Evolutionary conservation across 1,284 basidiomycete genomes (phyloP), one percentile per base, ranked within the genome.

Genomic region (Irpex sp.): DNA sequence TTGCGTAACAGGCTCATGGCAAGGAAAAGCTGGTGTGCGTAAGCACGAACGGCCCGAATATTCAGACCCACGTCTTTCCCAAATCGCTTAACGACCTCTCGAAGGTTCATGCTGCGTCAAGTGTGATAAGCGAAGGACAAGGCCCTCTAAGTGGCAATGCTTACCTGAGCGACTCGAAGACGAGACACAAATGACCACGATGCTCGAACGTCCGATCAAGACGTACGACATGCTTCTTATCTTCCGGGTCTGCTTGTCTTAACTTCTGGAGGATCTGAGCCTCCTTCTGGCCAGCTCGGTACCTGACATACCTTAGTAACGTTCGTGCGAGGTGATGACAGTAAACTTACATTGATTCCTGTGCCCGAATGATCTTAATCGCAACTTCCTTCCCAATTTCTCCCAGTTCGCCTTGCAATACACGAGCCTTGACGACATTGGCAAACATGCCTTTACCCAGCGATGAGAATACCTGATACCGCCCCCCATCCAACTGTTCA

Each of bases 381-480:
- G 97, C 97, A 1, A 99, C 96, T 72, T 99, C 96, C 69, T 85
- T 86, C 2, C 87, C 87, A 8, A 75, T 71, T 69, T 89, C 87
- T 64, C 82, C 81, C 2, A 78, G 70, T 39, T 93, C 92, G 6
- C 84, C 85, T 68, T 90, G 85, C 36, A 95, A 79, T 21, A 97
- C 87, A 56, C 93, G 89, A 6, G 96, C 96, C 55, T 92, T 86
- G 21, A 98, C 95, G 47, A 99, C 97, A 57, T 93, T 94, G 50
- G 95, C 94, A 76, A 99, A 99, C 95, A 99, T 99, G 63, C 97
- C 97, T 74, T 97, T 96, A 37, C 97, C 97, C 9, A 99, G 82
- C 56, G 88, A 94, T 36, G 94, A 95, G 68, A 93, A 97, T 9
- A 99, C 94, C 73, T 98, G 95, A 75, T 98, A 99, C 53, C 92